Evolutionary conservation across 176 grass and related monocot genomes (phyloP), one percentile per base, ranked within the genome.

Genomic region (Triticum timopheevii): DNA sequence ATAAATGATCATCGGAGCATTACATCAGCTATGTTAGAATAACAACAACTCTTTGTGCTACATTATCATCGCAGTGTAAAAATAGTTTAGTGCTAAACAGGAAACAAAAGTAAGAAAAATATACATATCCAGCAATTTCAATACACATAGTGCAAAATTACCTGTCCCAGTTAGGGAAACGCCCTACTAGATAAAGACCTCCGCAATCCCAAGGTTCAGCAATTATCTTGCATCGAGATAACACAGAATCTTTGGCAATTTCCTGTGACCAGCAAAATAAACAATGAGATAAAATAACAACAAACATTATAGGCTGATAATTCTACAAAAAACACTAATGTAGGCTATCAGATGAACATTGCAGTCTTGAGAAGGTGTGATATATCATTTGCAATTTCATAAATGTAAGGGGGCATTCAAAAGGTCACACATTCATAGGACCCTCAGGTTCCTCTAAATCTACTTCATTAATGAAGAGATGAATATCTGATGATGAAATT

Each of bases 131-230:
- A 47, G 42, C 8, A 22, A 30, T 17, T 7, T 58, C 42, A 61
- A 49, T 87, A 73, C 28, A 58, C 25, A n/a, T 71, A 75, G 44
- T 73, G 61, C 1, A 68, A 75, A 86, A 81, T 88, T 89, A 99
- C 97, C 97, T 96, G 88, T 99, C 97, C 97, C 97, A 99, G 86
- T 99, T 99, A 80, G 97, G 97, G 82, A 99, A 99, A 73, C 42
- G 85, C 64, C 97, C 93, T 71, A 99, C 94, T 66, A 99, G 88
- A 96, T 99, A 99, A 89, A 96, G 97, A 66, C 94, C 97, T 34
- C 87, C 97, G 76, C 97, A 99, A 69, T 99, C 97, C 97, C 97
- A 99, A 70, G 97, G 97, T 86, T 99, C 97, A 80, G 97, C 97
- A 77, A 99, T 99, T 87, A 99, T 96, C 88, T 99, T 99, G 80